phyloP scores from a whole-genome alignment of 2,329 filamentous ascomycete species.

The Neodidymelliopsis sp. region DNA sequence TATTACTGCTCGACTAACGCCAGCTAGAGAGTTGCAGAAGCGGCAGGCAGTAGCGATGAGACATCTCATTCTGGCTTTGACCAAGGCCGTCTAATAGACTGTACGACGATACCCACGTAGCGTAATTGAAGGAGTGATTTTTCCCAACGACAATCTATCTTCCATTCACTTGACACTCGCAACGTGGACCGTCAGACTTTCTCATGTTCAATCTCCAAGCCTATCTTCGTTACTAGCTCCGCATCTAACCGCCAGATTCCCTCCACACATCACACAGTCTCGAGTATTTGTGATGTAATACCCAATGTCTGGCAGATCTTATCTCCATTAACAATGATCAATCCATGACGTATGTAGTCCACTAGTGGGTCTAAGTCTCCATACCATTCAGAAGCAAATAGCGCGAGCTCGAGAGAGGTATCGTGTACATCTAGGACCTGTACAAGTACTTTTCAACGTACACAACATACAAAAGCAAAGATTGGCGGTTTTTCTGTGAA shows the following conservation, averaged over 20 bases:
- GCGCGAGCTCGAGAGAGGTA: not conserved
- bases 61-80: slow-evolving; percentile 5
- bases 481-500: too few relatives aligned
- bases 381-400: not conserved
- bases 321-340: not conserved
- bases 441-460: not conserved
- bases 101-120: slow-evolving; percentile 18
- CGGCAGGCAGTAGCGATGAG: slow-evolving; percentile 1
- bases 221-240: too few relatives aligned
- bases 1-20: not conserved
- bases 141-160: not conserved
- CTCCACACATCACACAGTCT: too few relatives aligned
- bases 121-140: slow-evolving; percentile 11
- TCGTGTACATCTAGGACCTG: not conserved
- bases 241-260: too few relatives aligned
- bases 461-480: too few relatives aligned
- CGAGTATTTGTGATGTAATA: too few relatives aligned
- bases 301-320: not conserved
- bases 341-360: slow-evolving; percentile 1
- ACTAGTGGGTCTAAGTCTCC: not conserved
- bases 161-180: not conserved
- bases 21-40: not conserved
- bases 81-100: slow-evolving; percentile 9
- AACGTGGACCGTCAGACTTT: not conserved
- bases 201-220: too few relatives aligned